Conservation (phyloP, 1,139 yeast species). For the Lodderomyces jiufengensis region DNA sequence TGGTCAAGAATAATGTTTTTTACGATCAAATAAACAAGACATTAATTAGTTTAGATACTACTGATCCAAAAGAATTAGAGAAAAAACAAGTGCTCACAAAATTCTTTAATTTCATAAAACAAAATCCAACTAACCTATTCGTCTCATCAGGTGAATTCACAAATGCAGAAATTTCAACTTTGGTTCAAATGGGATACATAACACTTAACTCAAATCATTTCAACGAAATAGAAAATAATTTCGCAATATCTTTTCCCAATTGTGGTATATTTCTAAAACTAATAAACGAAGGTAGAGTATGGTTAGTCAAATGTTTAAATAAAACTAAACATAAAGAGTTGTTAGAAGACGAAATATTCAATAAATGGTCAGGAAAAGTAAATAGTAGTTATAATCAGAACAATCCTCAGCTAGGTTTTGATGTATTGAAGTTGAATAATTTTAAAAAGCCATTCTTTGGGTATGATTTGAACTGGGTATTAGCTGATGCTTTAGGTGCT, state of each 20-base stretch:
- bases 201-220: constrained; percentile 50
- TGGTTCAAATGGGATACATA: constrained; percentile 52
- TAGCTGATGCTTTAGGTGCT: constrained; percentile 66
- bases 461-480: constrained; percentile 54
- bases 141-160: constrained; percentile 24
- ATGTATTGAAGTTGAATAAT: constrained; percentile 31
- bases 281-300: constrained; percentile 44
- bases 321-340: constrained; percentile 49
- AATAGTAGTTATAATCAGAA: constrained; percentile 19
- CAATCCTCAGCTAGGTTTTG: too few species aligned
- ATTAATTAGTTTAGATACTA: constrained; percentile 6
- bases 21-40: constrained; percentile 16
- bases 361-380: constrained; percentile 45
- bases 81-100: constrained; percentile 13
- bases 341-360: constrained; percentile 46
- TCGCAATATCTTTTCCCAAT: constrained; percentile 57
- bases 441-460: constrained; percentile 61
- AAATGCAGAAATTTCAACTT: constrained; percentile 24
- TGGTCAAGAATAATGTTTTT: constrained; percentile 27
- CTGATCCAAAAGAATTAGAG: neutral
- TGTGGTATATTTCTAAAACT: constrained; percentile 55
- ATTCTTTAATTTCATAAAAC: constrained; percentile 21
- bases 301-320: constrained; percentile 46
- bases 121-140: constrained; percentile 33
- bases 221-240: constrained; percentile 45